Base-by-base conservation (phyloP, 768 basidiomycete species). In the Cystoderma amianthinum region DNA sequence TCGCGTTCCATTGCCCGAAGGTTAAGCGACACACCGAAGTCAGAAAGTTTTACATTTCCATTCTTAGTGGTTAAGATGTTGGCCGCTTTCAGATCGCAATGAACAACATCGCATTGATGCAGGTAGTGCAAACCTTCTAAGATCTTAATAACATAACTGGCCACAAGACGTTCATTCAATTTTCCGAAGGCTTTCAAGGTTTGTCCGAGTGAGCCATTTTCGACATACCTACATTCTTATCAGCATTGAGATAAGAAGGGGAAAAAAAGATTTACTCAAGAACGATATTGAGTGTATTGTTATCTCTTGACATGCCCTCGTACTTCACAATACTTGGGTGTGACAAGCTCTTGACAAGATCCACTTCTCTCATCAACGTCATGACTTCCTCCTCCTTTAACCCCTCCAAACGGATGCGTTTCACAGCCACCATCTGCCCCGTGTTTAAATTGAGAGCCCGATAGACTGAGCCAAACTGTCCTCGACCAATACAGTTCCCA, bases 61-160 rank as follows among this genome's bases (percentile, higher is more conserved):
- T 82, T 94, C 75, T 98, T 98, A 12, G 94, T 98, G 11, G 89
- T 93, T n/a, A 99, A 78, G 56, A 99, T 96, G 58, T 98, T 99
- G 17, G 95, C 95, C 0, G 95, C 93, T 62, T 99, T 99, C 48
- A 99, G 76, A 63, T 99, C 95, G 58, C 95, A 96, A 58, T 99
- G 95, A 6, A 97, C 93, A 44, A 96, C 91, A 55, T 92, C 77
- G 50, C 81, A 80, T 46, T 69, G 68, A 61, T 99, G 95, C 11
- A 99, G 78, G 60, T 97, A 98, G 54, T 94, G 79, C 36, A 98
- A 65, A 0, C 95, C 95, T 59, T 98, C 95, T 34, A 98, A 73
- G 54, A 98, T 97, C 73, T 94, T 96, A 61, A 91, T 85, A 39
- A 94, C 90, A 57, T 96, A 98, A 47, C 84, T 77, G 1, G 94